Base-by-base conservation (phyloP, 176 grass and related monocot species). In the Oryza meyeriana region DNA sequence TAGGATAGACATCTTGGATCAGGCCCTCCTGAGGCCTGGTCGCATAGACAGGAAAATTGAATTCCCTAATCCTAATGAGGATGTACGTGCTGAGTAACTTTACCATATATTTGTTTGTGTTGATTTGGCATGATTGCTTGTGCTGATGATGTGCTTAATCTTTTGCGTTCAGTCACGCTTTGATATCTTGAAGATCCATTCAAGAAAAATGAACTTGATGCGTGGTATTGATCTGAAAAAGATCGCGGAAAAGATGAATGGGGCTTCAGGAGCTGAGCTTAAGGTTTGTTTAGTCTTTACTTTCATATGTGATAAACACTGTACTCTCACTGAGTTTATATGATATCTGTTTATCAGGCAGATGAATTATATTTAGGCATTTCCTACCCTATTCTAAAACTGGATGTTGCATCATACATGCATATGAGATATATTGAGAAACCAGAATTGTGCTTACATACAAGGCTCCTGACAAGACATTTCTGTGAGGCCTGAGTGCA, bases 191-290 rank as follows among this genome's bases (percentile, higher is more conserved):
- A 98, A 98, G 84, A 98, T 98, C 18, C 96, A 98, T 86, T 98
- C 96, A 31, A 95, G 96, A 69, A 98, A 86, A 72, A 98, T 98
- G 96, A 98, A 98, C 81, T 88, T 98, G 87, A 95, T 98, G 96
- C 89, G 96, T 39, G 90, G 96, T 28, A 98, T 98, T 79, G 96
- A 98, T 84, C 93, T 98, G 67, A 98, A 98, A 82, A 98, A 98
- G 84, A 95, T 98, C 6, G 96, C 96, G 3, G 96, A 79, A 66
- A 98, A 98, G 72, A 98, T 98, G 96, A 95, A 98, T 83, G 96
- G 96, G 2, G 96, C 93, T 33, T 98, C 96, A 14, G 96, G 96
- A 79, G 96, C 96, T 34, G 96, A 98, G 85, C 90, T 98, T 14
- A 98, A 98, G 96, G 96, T 98, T 70, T 67, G 85, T 72, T 80